Evolutionary conservation across 2,329 filamentous ascomycete species (phyloP), one percentile per base, ranked within the genome.

Genomic region (Cyclaneusma minus): DNA sequence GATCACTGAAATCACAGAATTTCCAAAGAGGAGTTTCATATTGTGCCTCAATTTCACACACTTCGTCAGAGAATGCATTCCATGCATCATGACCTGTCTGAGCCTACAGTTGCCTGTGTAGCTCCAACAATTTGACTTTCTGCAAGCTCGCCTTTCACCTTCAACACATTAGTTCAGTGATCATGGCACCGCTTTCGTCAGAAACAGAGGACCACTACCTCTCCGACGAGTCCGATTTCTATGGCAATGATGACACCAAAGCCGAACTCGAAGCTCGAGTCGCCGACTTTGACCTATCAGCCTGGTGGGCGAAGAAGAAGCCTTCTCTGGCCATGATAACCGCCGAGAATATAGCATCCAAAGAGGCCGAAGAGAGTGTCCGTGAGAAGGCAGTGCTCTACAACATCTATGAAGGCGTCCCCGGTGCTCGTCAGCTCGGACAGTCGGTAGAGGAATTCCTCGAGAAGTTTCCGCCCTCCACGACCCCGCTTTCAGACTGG

Each of bases 371-470:
- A 14, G 27, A 36, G 10, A 24, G 11, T 6, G 5, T 20, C 18
- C 22, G 25, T 16, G 26, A 27, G 6, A 14, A 20, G 15, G 25
- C 35, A 6, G 34, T 27, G 15, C 29, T 66, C 3, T 60, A 68
- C 49, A 79, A 81, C 41, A 60, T 62, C 2, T 71, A 70, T 36
- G 58, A 67, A 30, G 67, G 64, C 17, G 31, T 58, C 1, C 28
- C 47, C 1, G 47, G 42, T 34, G 71, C 65, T 14, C 71, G 74
- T 56, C 75, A 77, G 45, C 56, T 73, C 15, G 54, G 54, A 2
- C 79, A 85, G 43, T 64, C 63, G 0, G 51, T 78, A 2, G 49
- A 65, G 6, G 60, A 64, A 1, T 91, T 92, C 39, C 50, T 89
- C 3, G 32, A 52, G 6, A 69, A 81, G 6, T 56, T 85, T 0